Base-by-base conservation (phyloP, 202 grass and related monocot genomes). In the Panicum virgatum region DNA sequence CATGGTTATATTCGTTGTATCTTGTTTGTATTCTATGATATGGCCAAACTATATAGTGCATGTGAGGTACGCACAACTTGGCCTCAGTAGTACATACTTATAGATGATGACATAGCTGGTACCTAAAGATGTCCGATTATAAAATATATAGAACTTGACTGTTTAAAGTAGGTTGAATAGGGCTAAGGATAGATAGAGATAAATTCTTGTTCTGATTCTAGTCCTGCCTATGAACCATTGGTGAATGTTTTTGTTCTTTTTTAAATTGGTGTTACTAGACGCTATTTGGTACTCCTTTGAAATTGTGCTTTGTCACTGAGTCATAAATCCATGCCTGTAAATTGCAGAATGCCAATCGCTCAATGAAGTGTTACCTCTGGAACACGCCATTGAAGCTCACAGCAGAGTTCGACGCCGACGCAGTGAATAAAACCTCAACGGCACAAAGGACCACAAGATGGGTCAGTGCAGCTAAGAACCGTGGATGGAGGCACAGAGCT, bases 391-490 rank as follows among this genome's bases (percentile, higher is more conserved):
- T 44, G 42, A 62, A 61, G 30, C 5, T 61, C 34, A 7, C 7
- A 60, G 15, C 39, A 44, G 9, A 69, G 63, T 57, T 45, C 0
- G 22, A 38, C 13, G 10, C 5, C 30, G 10, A 29, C 42, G 42
- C 48, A 62, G n/a, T 57, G 43, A 84, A 84, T 84, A 84, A 84
- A 71, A 62, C 63, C n/a, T 81, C 29, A 27, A 67, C 16, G 19
- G 3, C 8, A 0, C 25, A 32, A 50, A 30, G 15, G 58, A 74
- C 22, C 12, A 40, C 16, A 52, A 56, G 48, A 1, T 20, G 13
- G 12, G 12, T 71, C 3, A 12, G 40, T 54, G 57, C 30, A 25
- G 22, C 74, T 53, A 63, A 64, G 29, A 52, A 30, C 15, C 16
- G 12, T 40, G n/a, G 57, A 72, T 79, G 42, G 12, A 63, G 29